Base-by-base conservation (phyloP, 2,329 filamentous ascomycete genomes). In the Exophiala spinifera region DNA sequence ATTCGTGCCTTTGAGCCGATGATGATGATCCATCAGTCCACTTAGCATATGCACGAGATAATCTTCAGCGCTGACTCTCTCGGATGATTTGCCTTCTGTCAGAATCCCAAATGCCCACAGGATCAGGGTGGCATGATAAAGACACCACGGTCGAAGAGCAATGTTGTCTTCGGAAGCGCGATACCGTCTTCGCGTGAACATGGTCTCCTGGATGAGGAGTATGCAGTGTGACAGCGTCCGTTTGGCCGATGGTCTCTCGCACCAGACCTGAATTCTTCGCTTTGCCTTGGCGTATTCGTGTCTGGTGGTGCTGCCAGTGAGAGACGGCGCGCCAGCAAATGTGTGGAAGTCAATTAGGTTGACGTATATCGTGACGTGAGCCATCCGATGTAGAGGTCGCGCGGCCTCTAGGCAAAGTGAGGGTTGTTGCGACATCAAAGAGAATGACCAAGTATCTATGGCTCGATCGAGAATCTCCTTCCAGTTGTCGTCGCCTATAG, bases 381-480 rank as follows among this genome's bases (percentile, higher is more conserved):
- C 63, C 58, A 67, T 66, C 3, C 59, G 64, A 42, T 65, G 58
- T 11, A 65, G 53, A 17, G 62, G 56, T 39, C 56, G 46, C 2
- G 61, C 57, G 1, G 63, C 63, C 43, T 66, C 65, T 3, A 66
- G 49, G 2, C 59, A 60, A 33, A 66, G 49, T 3, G 65, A 66
- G 1, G 65, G 59, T 21, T 56, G 56, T 20, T 61, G 59, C 13
- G 63, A 66, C 6, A 65, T 55, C 4, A 66, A 57, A 6, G 59
- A 66, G 46, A 63, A 65, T 4, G 65, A 66, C 65, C 65, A 66
- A 7, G 63, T 65, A 21, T 66, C 64, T 21, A 66, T 61, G 7
- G 64, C 65, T 3, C 54, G 57, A 21, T 66, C 63, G 19, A 66
- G 34, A 1, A 61, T 65, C n/a, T 64, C 62, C 47, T 61, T 62